Evolutionary conservation across 306 rosid species (phyloP), one percentile per base, ranked within the genome.

Genomic region (Carpinus viminea): DNA sequence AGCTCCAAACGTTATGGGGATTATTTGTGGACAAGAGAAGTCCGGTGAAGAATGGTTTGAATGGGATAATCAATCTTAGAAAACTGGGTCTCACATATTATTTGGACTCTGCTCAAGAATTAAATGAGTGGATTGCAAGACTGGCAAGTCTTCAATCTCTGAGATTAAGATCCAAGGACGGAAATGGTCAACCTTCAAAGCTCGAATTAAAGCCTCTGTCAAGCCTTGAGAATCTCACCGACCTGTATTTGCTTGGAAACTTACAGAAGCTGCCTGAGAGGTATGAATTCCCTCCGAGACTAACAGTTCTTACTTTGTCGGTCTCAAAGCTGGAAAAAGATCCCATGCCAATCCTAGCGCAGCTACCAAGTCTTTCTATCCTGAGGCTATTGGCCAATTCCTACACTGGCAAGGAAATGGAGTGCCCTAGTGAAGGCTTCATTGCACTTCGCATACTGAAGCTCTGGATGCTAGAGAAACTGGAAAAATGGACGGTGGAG

Each of bases 51-150:
- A 2, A 13, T 28, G 69, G 45, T 62, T 31, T 31, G 69, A 5
- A 62, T 15, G 12, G 45, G 69, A 5, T 31, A 7, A 62, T 34
- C 7, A 62, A 34, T 62, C 69, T 62, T 45, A 62, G 69, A 11
- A 62, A 62, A 2, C 9, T 62, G 43, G 69, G 45, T 62, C 5
- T 62, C 11, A 62, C 69, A 62, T 62, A 34, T 62, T 11, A 62
- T 62, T 34, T 62, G 5, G 20, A 62, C 41, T 2, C 45, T 10
- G 2, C 12, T 31, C 45, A 62, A 62, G 69, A 62, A 28, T 5
- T 62, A 62, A 15, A 28, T 15, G 69, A 62, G 43, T 62, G 69
- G 45, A 62, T 62, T 62, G 69, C 69, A 31, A 31, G 69, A 28
- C 13, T 62, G 0, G 8, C 43, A 62, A 31, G n/a, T 62, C 69